These are phyloP conservation scores for Ceratocystiopsis brevicomis DNA, from an alignment of 2,329 filamentous ascomycete genomes.

Conservation along the genomic window DNA sequence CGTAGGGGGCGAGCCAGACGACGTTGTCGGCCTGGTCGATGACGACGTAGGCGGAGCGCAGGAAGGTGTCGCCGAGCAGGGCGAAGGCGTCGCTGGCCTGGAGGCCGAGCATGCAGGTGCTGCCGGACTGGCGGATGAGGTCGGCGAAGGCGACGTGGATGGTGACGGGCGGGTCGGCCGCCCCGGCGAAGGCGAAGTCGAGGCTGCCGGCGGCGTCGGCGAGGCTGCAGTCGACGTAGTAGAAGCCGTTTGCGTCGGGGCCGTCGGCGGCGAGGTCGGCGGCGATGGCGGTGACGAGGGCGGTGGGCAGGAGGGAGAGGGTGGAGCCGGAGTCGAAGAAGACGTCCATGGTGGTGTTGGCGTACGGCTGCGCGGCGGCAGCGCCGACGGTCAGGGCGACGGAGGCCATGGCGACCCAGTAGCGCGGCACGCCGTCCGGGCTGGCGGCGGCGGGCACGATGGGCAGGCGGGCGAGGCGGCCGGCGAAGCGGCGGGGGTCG, in stretches of 20 bases:
- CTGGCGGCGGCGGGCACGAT: slow-evolving; percentile 36
- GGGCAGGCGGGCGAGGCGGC: slow-evolving; percentile 38
- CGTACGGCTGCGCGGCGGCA: slow-evolving; percentile 16
- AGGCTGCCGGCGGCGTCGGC: slow-evolving; percentile 22
- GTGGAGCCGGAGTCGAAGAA: slow-evolving; percentile 56
- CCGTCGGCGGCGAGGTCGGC: slow-evolving; percentile 25
- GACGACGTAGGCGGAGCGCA: slow-evolving; percentile 35
- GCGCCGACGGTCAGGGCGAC: slow-evolving; percentile 23
- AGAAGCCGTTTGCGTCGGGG: slow-evolving; percentile 25
- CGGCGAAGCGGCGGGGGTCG: slow-evolving; percentile 44
- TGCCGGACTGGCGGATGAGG: slow-evolving; percentile 22
- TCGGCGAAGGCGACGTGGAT: slow-evolving; percentile 31
- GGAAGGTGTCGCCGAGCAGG: slow-evolving; percentile 39
- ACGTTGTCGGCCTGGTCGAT: slow-evolving; percentile 31
- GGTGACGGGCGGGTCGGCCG: slow-evolving; percentile 14
- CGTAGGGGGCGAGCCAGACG: slow-evolving; percentile 30
- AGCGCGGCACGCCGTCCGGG: slow-evolving; percentile 32
- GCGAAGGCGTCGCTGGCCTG: slow-evolving; percentile 26
- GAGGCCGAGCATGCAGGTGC: slow-evolving; percentile 29
- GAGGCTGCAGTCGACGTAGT: slow-evolving; percentile 25
- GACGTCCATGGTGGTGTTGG: slow-evolving; percentile 28
- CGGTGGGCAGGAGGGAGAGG: slow-evolving; percentile 44
- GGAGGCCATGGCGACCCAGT: slow-evolving; percentile 31
- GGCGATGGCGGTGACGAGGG: slow-evolving; percentile 30
- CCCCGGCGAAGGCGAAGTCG: slow-evolving; percentile 28